Evolutionary conservation across 2,329 filamentous ascomycete species (phyloP).

Genomic region (Karstenula rhodostoma): DNA sequence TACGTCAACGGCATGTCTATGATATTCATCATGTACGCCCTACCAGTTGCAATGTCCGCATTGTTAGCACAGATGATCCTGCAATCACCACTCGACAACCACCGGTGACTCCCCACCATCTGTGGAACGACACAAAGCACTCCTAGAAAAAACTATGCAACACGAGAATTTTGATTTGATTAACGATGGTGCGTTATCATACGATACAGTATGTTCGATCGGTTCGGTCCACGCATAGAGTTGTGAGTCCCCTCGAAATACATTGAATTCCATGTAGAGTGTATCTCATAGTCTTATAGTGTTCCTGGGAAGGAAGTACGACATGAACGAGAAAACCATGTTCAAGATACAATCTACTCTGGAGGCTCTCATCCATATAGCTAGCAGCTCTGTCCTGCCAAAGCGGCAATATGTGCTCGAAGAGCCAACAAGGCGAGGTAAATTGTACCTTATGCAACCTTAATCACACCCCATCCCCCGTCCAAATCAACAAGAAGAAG

Average conservation of each 20-base stretch:
- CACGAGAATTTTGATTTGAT: neutral
- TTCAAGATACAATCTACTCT: neutral
- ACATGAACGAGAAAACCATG: neutral
- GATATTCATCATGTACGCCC: too few species aligned
- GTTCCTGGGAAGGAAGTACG: neutral
- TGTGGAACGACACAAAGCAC: neutral
- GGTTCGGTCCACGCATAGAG: neutral
- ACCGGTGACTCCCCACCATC: too few species aligned
- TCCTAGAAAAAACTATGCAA: neutral
- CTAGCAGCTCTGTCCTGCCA: neutral
- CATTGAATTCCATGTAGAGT: neutral
- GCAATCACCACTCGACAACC: too few species aligned
- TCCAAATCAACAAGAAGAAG: neutral
- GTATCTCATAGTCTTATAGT: neutral
- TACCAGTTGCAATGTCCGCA: too few species aligned
- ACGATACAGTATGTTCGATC: neutral
- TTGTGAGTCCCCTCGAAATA: neutral
- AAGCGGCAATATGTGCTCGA: neutral
- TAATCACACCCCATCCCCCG: neutral
- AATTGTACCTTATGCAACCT: neutral
- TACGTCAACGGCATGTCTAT: too few species aligned
- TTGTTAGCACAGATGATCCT: too few species aligned
- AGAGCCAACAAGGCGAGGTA: neutral
- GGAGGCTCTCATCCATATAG: neutral
- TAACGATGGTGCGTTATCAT: neutral